Evolutionary conservation across 2,329 filamentous ascomycete genomes (phyloP).

Genomic region (Lecanicillium sp.): DNA sequence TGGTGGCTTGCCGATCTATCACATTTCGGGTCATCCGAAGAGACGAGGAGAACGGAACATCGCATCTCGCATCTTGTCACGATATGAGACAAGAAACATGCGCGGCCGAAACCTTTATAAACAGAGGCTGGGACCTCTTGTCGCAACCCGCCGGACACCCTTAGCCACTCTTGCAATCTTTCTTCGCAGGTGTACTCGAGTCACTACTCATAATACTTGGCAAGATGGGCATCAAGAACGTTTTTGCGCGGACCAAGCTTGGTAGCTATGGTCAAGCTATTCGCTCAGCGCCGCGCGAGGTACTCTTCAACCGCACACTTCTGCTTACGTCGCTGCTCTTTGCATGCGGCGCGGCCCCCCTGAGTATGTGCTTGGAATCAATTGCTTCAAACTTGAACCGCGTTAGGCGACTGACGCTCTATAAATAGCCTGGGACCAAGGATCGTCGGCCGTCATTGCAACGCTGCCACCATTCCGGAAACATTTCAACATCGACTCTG

Average conservation of each 20-base stretch:
- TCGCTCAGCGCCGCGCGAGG: conserved; percentile 1
- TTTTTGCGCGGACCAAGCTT: conserved; percentile 6
- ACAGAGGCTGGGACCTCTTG: background rate
- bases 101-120: background rate
- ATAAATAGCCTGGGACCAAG: background rate
- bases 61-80: background rate
- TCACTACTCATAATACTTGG: too few species aligned
- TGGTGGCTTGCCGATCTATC: background rate
- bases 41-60: background rate
- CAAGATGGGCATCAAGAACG: conserved; percentile 7
- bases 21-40: background rate
- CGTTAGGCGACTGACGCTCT: background rate
- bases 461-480: conserved; percentile 5
- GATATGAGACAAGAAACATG: background rate
- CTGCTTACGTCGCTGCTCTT: conserved; percentile 2
- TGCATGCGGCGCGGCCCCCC: conserved; percentile 3
- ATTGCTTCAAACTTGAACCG: background rate
- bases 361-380: conserved; percentile 3
- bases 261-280: conserved; percentile 5
- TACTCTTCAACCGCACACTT: conserved; percentile 6
- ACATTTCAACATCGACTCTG: conserved; percentile 13
- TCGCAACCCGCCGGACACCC: background rate
- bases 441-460: background rate
- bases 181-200: background rate
- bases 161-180: background rate